A percentile compares a stretch with the other conserved stretches of the same genome.
phyloP scores from a whole-genome alignment of 805 yeast species.

The Candida arabinofermentans region DNA sequence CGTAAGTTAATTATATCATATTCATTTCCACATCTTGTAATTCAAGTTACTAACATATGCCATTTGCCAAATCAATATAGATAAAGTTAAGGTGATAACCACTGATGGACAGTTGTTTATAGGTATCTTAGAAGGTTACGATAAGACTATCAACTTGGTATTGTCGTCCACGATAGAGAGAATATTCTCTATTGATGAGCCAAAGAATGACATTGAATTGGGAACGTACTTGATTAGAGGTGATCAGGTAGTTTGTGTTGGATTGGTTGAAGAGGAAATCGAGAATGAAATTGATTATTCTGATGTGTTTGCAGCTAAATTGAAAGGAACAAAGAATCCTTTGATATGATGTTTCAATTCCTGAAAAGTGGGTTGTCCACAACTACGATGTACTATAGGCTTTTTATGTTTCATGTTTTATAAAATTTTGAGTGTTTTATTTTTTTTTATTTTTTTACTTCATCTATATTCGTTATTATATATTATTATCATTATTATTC shows the following conservation, averaged over 20 bases:
- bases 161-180: slow-evolving; percentile 50
- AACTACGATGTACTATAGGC: neutral
- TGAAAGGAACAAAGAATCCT: slow-evolving; percentile 31
- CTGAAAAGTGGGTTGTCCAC: neutral
- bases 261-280: slow-evolving; percentile 43
- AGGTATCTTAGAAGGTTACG: slow-evolving; percentile 56
- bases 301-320: slow-evolving; percentile 18
- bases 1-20: slow-evolving; percentile 14
- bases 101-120: slow-evolving; percentile 51
- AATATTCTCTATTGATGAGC: slow-evolving; percentile 39
- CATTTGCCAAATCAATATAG: slow-evolving; percentile 22
- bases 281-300: slow-evolving; percentile 41
- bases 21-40: no score
- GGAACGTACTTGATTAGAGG: slow-evolving; percentile 57
- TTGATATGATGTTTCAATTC: slow-evolving; percentile 5
- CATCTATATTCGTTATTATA: neutral
- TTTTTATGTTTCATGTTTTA: neutral
- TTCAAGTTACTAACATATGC: neutral
- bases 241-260: slow-evolving; percentile 53
- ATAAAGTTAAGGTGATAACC: slow-evolving; percentile 51
- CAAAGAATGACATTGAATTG: slow-evolving; percentile 35
- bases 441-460: neutral
- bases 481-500: no score
- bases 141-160: slow-evolving; percentile 59
- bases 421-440: neutral